Conservation (phyloP, 2,329 filamentous ascomycete genomes). For the Aspergillus calidoustus region DNA sequence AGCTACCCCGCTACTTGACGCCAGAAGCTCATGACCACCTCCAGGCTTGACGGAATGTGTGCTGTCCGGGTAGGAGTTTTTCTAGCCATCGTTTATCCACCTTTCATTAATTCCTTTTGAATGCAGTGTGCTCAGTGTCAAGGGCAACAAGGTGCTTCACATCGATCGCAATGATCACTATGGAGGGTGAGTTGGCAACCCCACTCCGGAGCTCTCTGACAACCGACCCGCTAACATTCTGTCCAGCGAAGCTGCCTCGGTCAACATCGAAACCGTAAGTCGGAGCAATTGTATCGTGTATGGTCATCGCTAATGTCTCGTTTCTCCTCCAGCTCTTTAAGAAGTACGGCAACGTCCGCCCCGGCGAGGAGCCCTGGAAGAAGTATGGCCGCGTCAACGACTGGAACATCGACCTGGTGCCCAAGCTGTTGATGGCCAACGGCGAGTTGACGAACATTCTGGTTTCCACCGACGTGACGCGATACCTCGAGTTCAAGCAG, state of each 20-base stretch:
- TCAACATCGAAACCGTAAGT: conserved; percentile 91
- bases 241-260: conserved; percentile 84
- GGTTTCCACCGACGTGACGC: conserved; percentile 89
- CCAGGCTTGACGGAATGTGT: conserved; percentile 97
- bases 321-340: conserved; percentile 79
- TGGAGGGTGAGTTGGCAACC: conserved; percentile 73
- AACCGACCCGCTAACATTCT: conserved; percentile 30
- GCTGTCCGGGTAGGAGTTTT: conserved; percentile 78
- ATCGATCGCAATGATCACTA: conserved; percentile 99
- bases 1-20: conserved; percentile 42
- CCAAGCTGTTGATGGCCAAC: conserved; percentile 98
- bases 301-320: conserved; percentile 28
- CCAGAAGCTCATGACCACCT: conserved; percentile 35
- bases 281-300: not conserved
- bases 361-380: conserved; percentile 92
- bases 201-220: conserved; percentile 21
- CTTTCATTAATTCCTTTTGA: conserved; percentile 24
- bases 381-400: conserved; percentile 95
- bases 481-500: conserved; percentile 91
- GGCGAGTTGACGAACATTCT: conserved; percentile 98
- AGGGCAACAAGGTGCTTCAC: conserved; percentile 98
- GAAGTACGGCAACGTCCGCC: conserved; percentile 83
- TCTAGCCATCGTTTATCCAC: not conserved
- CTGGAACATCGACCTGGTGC: conserved; percentile 99
- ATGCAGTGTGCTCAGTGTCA: conserved; percentile 87